Evolutionary conservation across 116 monocot genomes (phyloP), one percentile per base, ranked within the genome.

Genomic region (Papilionanthe hybrid): DNA sequence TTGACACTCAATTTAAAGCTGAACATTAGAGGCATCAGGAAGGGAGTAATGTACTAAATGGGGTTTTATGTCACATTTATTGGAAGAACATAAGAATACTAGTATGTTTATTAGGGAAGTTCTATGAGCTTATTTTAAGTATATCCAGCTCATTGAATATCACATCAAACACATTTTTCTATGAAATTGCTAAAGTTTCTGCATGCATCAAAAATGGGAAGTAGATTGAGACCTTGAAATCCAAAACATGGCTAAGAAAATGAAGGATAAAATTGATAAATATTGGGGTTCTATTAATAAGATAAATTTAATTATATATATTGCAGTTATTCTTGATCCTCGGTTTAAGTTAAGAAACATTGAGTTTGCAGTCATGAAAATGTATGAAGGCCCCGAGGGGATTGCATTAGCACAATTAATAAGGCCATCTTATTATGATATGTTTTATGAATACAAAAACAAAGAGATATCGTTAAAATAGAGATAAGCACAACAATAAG

Each of bases 261-360:
- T 74, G 57, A 74, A 57, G 42, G 1, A 1, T n/a, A 84, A 80
- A 22, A 80, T 76, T 79, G 67, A 84, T 17, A 77, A 84, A 43
- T 84, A 84, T 69, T 79, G 63, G 63, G 65, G 53, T 23, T 22
- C 37, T 53, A 6, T 55, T 43, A 68, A 75, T 0, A 80, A 75
- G 19, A 41, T 84, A 48, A 84, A 84, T 55, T 30, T 69, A n/a
- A 42, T 76, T 13, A 29, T 71, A 4, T 80, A 29, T 77, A n/a
- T 84, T 42, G 79, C 23, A 0, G 30, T 77, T 3, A 32, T 71
- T 5, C 60, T 85, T 45, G 57, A 85, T 47, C 72, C 81, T 41
- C 43, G 72, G 13, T 72, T 43, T 30, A 85, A 81, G 29, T 23
- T 85, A 6, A 65, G 72, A 10, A 78, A 50, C 50, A 27, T 85